phyloP scores from a whole-genome alignment of 345 rosid genomes.

The Carallia pectinifolia region DNA sequence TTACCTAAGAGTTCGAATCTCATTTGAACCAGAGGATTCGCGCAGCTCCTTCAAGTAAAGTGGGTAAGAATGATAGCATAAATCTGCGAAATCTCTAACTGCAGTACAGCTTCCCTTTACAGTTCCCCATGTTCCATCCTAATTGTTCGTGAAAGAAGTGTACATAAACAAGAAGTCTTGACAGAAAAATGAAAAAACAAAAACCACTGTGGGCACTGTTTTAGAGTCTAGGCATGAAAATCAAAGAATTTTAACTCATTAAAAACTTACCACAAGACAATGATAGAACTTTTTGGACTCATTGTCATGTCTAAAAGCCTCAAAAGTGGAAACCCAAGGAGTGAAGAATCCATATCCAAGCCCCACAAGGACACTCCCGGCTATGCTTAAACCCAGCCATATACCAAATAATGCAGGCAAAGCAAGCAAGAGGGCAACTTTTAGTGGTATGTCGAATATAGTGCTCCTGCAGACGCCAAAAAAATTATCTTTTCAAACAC shows the following conservation, averaged over 20 bases:
- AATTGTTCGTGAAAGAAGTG: slow-evolving; percentile 5
- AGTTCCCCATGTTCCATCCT: slow-evolving; percentile 92
- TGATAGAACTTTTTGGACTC: slow-evolving; percentile 61
- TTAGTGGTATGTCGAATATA: slow-evolving; percentile 57
- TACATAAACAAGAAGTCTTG: background rate
- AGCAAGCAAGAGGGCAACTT: slow-evolving; percentile 53
- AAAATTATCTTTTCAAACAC: background rate
- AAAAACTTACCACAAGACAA: slow-evolving; percentile 52
- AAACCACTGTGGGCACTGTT: background rate
- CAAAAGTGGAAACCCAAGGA: slow-evolving; percentile 82
- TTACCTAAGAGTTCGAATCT: slow-evolving; percentile 68
- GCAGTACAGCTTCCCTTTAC: slow-evolving; percentile 68
- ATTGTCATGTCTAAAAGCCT: slow-evolving; percentile 69
- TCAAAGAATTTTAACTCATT: background rate
- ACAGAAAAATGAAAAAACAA: background rate
- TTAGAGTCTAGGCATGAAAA: background rate
- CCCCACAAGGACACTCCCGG: slow-evolving; percentile 60
- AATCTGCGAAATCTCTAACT: slow-evolving; percentile 70
- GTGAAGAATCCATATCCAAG: slow-evolving; percentile 81
- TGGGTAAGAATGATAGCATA: slow-evolving; percentile 70
- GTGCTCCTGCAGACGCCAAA: slow-evolving; percentile 46
- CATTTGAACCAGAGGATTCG: slow-evolving; percentile 48
- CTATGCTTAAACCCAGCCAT: slow-evolving; percentile 72
- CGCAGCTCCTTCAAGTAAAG: slow-evolving; percentile 62
- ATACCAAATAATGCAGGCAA: slow-evolving; percentile 67